Evolutionary conservation across 2,329 filamentous ascomycete genomes (phyloP).

Genomic region (Hymenoscyphus fructigenus): DNA sequence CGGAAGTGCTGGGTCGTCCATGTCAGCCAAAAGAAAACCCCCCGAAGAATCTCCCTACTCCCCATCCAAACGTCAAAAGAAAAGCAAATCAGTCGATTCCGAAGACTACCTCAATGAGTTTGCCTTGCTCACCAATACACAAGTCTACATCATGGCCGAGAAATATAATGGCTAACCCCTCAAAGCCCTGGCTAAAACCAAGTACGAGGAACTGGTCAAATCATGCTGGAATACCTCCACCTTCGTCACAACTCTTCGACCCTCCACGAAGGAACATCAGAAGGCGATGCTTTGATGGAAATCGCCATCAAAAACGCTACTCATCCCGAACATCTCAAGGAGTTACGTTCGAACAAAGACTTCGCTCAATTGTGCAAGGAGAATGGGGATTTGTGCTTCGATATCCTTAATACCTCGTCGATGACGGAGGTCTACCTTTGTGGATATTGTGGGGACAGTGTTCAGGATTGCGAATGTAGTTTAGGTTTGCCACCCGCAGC

Average conservation of each 20-base stretch:
- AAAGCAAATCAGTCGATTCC: background rate
- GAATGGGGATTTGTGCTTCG: too few species aligned
- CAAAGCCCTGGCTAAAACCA: conserved; percentile 11
- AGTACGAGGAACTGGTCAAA: background rate
- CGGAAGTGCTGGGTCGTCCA: background rate
- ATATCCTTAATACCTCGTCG: too few species aligned
- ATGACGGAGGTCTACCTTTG: too few species aligned
- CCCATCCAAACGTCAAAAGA: background rate
- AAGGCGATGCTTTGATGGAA: background rate
- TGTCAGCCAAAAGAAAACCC: background rate
- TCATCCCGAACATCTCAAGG: background rate
- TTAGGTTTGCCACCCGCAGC: too few species aligned
- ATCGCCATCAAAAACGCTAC: background rate
- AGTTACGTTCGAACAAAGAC: too few species aligned
- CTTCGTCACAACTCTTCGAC: background rate
- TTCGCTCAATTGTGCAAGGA: too few species aligned
- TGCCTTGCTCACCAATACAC: conserved; percentile 9
- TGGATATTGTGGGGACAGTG: too few species aligned
- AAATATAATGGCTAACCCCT: conserved; percentile 18
- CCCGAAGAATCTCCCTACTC: background rate
- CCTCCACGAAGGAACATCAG: background rate
- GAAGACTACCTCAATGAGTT: background rate
- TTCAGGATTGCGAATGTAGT: too few species aligned
- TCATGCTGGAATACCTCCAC: background rate
- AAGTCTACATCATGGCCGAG: conserved; percentile 18